Base-by-base conservation (phyloP, 257 asterid genomes). In the Solanum infundibuliforme region DNA sequence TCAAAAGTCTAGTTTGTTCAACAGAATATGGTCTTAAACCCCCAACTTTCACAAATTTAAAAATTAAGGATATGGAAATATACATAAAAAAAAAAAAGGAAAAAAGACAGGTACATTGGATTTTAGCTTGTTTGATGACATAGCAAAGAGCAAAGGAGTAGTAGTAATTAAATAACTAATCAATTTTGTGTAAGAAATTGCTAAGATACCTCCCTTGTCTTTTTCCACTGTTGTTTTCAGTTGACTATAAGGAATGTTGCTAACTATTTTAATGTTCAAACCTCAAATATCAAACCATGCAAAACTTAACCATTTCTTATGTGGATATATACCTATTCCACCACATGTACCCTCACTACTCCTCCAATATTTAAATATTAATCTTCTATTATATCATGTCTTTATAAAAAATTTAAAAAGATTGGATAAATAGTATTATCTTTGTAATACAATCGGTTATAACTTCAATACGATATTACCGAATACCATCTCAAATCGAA, bases 1-100 rank as follows among this genome's bases (percentile, higher is more conserved):
- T 79, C 27, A 29, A 14, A 79, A 43, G 85, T 79, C 85, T 43
- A 43, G 25, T 79, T 46, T 79, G 85, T 79, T 43, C 39, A 27
- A 27, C 81, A 34, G 46, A 34, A 8, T 73, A 34, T 20, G 46
- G 81, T 73, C 81, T 73, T 73, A 7, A 66, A 34, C 46, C 16
- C 27, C 27, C 34, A 32, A 34, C n/a, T 43, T 25, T 13, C 27
- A 25, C 8, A 27, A 25, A 43, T 79, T 72, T 13, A 43, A 79
- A 43, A 43, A 79, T 35, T 43, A 79, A 43, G 27, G 8, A 20
- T 0, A 13, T 14, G 8, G 16, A 18, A 16, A 16, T 52, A 52
- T 39, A 8, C 43, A 2, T 38, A 1, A 1, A 29, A 38, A 38
- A 38, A 38, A 38, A 38, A 38, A 38, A 38, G 41, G 16, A 12